Base-by-base conservation (phyloP, 345 rosid genomes). In the Brassica cretica region DNA sequence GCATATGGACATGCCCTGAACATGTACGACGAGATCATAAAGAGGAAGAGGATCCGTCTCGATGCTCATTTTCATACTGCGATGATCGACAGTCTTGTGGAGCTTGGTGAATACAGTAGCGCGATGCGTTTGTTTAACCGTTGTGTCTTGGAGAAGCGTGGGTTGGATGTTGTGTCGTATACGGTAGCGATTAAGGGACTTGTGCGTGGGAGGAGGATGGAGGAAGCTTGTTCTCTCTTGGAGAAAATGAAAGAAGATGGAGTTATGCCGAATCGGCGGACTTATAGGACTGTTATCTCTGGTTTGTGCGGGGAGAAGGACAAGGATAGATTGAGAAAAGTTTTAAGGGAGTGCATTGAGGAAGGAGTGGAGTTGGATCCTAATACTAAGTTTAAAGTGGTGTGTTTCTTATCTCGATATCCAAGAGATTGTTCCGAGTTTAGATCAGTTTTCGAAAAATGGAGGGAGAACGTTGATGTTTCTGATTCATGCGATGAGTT, bases 31-130 rank as follows among this genome's bases (percentile, higher is more conserved):
- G 56, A 58, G 19, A 85, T 82, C n/a, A 33, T 88, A 59, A 59
- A 82, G 41, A 71, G 33, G 82, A 66, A 29, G 62, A 12, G 56
- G 32, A 72, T 71, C 1, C 51, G 18, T 73, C 75, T 90, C n/a
- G 87, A 90, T 82, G 86, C 92, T 75, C 89, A 84, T 79, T 84
- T 89, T 69, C 97, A 92, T 78, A 86, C 97, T 6, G 73, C 77
- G 5, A 71, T 90, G 2, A 70, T 90, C 2, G 80, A 87, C 80
- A 74, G 84, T 83, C 91, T 89, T 56, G 70, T 89, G 33, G 80
- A 76, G 81, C 77, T 27, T 66, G 90, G 92, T 37, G 61, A 82
- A 63, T 86, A 66, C 82, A 59, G 71, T 68, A 78, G 12, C 14
- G 93, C 96, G 44, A 61, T 86, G 8, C 64, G 41, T 66, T 81